Evolutionary conservation across 2,329 filamentous ascomycete species (phyloP), one percentile per base, ranked within the genome.

Genomic region (Aspergillus fructus): DNA sequence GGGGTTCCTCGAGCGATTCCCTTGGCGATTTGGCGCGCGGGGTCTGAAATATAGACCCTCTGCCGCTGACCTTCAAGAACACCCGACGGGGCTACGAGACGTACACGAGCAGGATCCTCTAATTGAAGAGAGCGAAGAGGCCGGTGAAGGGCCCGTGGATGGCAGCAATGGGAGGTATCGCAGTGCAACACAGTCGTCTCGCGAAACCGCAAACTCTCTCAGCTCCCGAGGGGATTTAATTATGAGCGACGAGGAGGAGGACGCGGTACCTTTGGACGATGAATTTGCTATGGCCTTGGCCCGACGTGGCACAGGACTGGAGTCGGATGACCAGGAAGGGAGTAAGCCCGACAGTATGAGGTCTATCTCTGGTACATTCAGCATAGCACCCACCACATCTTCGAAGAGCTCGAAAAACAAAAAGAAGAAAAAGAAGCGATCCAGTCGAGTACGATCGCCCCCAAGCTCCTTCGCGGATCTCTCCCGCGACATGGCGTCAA

Each of bases 141-240:
- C 73, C 23, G 72, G 70, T 5, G 62, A 48, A 3, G 60, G 49
- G 12, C 47, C 59, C 4, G 61, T 62, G 11, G 53, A 62, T 41
- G 54, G 58, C 15, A 53, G 51, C 6, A 66, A 63, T 49, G 60
- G 64, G n/a, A 64, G 70, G 63, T 83, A 87, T 62, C 83, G 93
- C 50, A 96, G 93, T 73, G 86, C 85, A 47, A 97, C 93, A 1
- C 84, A 86, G 13, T 88, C 85, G 4, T 96, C 91, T 12, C 88
- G 89, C 41, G 88, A 88, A 62, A 96, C 93, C 1, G 89, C 86
- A 27, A 92, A 93, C 70, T 96, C 93, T 5, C 86, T 89, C 62
- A 89, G 93, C 66, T 96, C 92, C 11, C 82, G 93, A 47, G 92
- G 92, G 2, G 93, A 97, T 74, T 79, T 97, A 12, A 94, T 97